phyloP scores from a whole-genome alignment of 116 monocot genomes.

The Phalaenopsis hybrid region DNA sequence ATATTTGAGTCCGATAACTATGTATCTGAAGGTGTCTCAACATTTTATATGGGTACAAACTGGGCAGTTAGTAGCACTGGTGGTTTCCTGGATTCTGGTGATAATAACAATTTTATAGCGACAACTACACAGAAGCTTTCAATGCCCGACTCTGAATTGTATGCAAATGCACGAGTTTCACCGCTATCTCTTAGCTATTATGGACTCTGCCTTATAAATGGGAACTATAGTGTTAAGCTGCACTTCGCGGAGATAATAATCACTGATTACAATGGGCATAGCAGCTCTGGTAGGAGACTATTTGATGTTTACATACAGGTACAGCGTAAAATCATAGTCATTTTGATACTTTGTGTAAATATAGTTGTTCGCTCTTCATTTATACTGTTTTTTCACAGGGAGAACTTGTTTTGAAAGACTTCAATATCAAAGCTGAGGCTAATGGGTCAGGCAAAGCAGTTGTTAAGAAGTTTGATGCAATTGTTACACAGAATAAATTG shows the following conservation, averaged over 20 bases:
- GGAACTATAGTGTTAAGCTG: conserved; percentile 30
- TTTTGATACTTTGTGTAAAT: no score
- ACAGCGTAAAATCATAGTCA: neutral
- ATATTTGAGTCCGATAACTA: neutral
- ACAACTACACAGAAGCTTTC: neutral
- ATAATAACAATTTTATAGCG: conserved; percentile 7
- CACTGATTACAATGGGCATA: conserved; percentile 15
- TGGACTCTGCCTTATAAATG: conserved; percentile 28
- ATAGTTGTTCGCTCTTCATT: neutral
- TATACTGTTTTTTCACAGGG: conserved; percentile 6
- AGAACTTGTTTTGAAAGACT: conserved; percentile 12
- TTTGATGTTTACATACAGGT: conserved; percentile 44
- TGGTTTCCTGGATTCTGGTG: conserved; percentile 1
- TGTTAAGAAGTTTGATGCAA: conserved; percentile 14
- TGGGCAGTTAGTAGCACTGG: conserved; percentile 30
- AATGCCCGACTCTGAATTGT: conserved; percentile 14
- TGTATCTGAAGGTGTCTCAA: neutral
- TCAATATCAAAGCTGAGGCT: conserved; percentile 17
- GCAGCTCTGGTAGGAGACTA: conserved; percentile 24
- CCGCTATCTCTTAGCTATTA: conserved; percentile 36
- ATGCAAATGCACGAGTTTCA: conserved; percentile 21
- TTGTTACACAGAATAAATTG: conserved; percentile 19
- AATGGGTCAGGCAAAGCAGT: conserved; percentile 21
- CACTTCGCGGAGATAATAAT: conserved; percentile 42
- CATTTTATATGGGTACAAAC: conserved; percentile 12